Conservation (phyloP, 2,329 filamentous ascomycete genomes). For the Epichloe sibirici region DNA sequence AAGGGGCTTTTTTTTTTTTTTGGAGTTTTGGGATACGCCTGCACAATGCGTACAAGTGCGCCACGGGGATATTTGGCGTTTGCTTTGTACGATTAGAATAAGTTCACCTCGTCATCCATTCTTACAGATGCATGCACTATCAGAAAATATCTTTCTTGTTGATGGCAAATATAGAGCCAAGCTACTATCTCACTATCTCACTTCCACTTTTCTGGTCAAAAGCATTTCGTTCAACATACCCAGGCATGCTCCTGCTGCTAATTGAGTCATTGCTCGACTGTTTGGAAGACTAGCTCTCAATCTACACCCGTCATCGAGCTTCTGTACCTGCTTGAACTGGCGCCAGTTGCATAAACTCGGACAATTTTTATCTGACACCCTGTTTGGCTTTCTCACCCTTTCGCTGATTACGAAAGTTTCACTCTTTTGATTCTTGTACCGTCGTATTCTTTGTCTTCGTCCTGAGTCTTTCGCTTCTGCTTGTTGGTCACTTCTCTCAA, state of each 20-base stretch:
- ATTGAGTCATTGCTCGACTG: neutral
- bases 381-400: neutral
- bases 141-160: neutral
- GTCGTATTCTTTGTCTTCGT: neutral
- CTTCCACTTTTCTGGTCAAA: neutral
- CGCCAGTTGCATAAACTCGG: neutral
- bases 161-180: slow-evolving; percentile 1
- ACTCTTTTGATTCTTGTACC: neutral
- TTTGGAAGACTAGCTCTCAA: neutral
- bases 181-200: neutral
- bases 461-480: neutral
- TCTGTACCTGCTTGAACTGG: neutral
- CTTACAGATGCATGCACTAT: neutral
- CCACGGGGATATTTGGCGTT: neutral
- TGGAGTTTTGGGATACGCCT: slow-evolving; percentile 17
- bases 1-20: slow-evolving; percentile 13
- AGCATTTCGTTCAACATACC: neutral
- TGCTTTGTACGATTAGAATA: slow-evolving; percentile 1
- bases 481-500: neutral
- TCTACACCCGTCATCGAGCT: neutral
- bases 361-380: neutral
- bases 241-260: neutral
- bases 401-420: neutral
- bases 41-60: neutral
- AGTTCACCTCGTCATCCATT: neutral